Conservation (phyloP, 805 yeast genomes). For the Metschnikowia reukaufii region DNA sequence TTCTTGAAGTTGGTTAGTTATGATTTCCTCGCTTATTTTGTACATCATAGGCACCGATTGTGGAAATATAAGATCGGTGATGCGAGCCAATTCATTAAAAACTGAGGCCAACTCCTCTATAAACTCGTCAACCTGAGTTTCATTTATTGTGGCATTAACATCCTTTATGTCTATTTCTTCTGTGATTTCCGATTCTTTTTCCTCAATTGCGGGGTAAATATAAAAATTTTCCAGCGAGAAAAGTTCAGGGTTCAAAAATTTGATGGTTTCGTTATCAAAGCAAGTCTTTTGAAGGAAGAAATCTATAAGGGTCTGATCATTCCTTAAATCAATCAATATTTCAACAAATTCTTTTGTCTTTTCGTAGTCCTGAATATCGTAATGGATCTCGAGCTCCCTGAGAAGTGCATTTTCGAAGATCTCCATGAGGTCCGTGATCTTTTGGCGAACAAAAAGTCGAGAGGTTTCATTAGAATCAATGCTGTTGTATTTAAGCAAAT, state of each 20-base stretch:
- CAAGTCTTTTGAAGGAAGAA: constrained; percentile 44
- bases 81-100: constrained; percentile 38
- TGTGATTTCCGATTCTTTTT: neutral
- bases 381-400: constrained; percentile 63
- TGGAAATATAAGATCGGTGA: constrained; percentile 47
- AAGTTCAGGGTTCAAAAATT: constrained; percentile 30
- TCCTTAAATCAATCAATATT: constrained; percentile 36
- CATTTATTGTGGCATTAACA: constrained; percentile 10
- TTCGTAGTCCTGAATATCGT: constrained; percentile 46
- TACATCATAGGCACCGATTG: constrained; percentile 45
- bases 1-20: constrained; percentile 40
- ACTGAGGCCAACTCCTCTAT: constrained; percentile 30
- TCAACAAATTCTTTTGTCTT: constrained; percentile 36
- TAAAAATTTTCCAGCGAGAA: constrained; percentile 28
- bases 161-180: neutral
- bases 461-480: constrained; percentile 33
- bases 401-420: constrained; percentile 71
- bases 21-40: constrained; percentile 48
- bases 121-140: constrained; percentile 25
- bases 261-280: constrained; percentile 36
- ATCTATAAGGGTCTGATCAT: constrained; percentile 44
- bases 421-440: constrained; percentile 58
- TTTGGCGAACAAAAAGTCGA: constrained; percentile 33
- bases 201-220: neutral
- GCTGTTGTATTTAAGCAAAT: constrained; percentile 40